phyloP scores from a whole-genome alignment of 2,329 filamentous ascomycete genomes.

The Neocatenulostroma microsporum region DNA sequence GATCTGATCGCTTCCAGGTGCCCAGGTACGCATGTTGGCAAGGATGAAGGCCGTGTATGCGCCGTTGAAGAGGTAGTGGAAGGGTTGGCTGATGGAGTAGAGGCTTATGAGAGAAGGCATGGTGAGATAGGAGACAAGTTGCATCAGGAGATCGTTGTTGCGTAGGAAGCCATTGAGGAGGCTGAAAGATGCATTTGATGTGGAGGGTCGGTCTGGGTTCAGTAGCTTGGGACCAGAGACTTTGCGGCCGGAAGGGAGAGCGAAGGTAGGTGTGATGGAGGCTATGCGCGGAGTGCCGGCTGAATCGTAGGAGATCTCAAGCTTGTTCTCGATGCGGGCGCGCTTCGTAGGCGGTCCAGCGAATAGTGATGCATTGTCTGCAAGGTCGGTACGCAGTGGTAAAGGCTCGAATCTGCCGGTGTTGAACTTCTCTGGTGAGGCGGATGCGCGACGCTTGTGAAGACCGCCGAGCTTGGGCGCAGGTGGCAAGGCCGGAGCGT shows the following conservation, averaged over 20 bases:
- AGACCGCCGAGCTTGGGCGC: constrained; percentile 11
- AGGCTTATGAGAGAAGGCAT: constrained; percentile 54
- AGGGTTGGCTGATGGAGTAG: constrained; percentile 56
- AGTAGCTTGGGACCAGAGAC: constrained; percentile 4
- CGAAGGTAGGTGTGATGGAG: constrained; percentile 8
- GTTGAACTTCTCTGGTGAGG: constrained; percentile 24
- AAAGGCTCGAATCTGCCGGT: constrained; percentile 19
- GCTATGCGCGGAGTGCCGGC: constrained; percentile 15
- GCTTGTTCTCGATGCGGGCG: constrained; percentile 12
- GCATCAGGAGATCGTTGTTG: constrained; percentile 46
- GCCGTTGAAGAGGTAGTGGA: constrained; percentile 53
- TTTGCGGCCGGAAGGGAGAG: constrained; percentile 8
- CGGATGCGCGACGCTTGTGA: constrained; percentile 20
- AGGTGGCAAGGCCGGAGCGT: too few relatives aligned
- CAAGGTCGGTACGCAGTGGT: constrained; percentile 13
- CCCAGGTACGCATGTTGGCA: constrained; percentile 46
- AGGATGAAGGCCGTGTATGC: constrained; percentile 54
- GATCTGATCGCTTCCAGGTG: constrained; percentile 48
- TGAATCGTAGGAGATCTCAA: constrained; percentile 19
- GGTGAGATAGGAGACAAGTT: constrained; percentile 48
- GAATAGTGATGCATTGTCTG: too few relatives aligned
- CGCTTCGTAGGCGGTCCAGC: constrained; percentile 12
- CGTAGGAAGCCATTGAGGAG: constrained; percentile 28
- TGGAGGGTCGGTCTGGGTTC: background rate
- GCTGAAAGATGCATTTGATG: constrained; percentile 21